Conservation (phyloP, 257 asterid genomes). For the Coffea canephora region DNA sequence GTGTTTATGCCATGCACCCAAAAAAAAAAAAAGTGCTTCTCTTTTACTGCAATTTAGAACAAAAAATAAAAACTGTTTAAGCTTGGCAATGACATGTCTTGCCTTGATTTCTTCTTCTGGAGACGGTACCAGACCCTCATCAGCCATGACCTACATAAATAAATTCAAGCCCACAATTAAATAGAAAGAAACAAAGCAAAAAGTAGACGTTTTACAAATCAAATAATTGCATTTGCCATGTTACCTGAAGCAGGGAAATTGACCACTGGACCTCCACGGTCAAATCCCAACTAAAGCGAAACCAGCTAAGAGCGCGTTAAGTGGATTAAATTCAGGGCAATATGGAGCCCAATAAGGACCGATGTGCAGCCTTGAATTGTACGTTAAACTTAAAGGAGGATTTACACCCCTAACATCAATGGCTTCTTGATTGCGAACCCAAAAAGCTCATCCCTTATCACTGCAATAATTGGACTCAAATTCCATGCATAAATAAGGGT, state of each 20-base stretch:
- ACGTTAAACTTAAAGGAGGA: slow-evolving; percentile 1
- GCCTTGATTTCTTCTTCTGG: slow-evolving; percentile 47
- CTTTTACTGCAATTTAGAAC: not conserved
- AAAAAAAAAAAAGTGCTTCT: not conserved
- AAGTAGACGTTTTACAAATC: not conserved
- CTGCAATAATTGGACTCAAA: not conserved
- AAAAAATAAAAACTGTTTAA: slow-evolving; percentile 40
- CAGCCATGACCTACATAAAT: slow-evolving; percentile 39
- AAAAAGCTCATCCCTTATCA: not conserved
- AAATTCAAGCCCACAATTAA: not conserved
- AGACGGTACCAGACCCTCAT: slow-evolving; percentile 50
- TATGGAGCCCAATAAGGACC: slow-evolving; percentile 15
- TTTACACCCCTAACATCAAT: slow-evolving; percentile 6
- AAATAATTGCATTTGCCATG: not conserved
- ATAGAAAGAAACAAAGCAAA: not conserved
- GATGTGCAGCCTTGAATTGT: slow-evolving; percentile 8
- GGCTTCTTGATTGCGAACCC: slow-evolving; percentile 9
- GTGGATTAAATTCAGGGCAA: slow-evolving; percentile 10
- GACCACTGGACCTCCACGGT: slow-evolving; percentile 48
- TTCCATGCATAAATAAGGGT: slow-evolving; percentile 24
- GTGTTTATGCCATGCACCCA: not conserved
- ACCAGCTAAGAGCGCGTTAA: slow-evolving; percentile 13
- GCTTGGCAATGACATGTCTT: slow-evolving; percentile 34
- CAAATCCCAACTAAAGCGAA: slow-evolving; percentile 14
- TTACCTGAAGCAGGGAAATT: slow-evolving; percentile 45